Base-by-base conservation (phyloP, 2,329 filamentous ascomycete genomes). In the Ophiosphaerella narmari region DNA sequence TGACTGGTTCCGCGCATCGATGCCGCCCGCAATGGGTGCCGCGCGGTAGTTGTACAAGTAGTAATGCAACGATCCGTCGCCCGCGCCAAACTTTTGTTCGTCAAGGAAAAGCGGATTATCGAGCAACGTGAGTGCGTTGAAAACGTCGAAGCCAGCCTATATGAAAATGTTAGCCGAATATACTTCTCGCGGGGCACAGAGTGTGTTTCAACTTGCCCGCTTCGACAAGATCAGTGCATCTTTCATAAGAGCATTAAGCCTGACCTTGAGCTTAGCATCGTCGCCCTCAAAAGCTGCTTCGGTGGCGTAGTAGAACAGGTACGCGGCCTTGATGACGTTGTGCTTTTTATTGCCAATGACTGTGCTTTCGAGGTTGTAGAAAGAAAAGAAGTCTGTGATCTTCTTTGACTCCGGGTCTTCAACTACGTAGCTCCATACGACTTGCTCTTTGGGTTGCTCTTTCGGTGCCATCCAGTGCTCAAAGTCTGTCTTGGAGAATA, bases 1-100 rank as follows among this genome's bases (percentile, higher is more conserved):
- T 34, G 93, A 80, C 63, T 85, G 78, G 70, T 95, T 96, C 67
- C 82, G 85, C 65, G 82, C 82, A 72, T 97, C 86, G 37, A 97
- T 86, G 18, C 94, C 94, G 41, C 94, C 92, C 0, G 85, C 78
- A 65, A 99, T 88, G n/a, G 87, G 86, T 52, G 89, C 86, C 11
- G 91, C 90, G 49, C 91, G 86, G 79, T 97, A 99, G 77, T 99
- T 99, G 82, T 95, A 99, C 29, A 99, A 80, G 74, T 99, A 99
- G 77, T 92, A 99, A 75, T 99, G 91, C 63, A 99, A 80, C 73
- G 94, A 91, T 39, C 94, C 94, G 72, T 99, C 94, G 29, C 94
- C 94, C 5, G 89, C 87, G 38, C 93, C 94, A 66, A 97, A 99
- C 74, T 96, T 96, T 69, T 97, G 90, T 61, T 97, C 83, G 70